phyloP scores from a whole-genome alignment of 805 yeast species.

The Yarrowia bubula region DNA sequence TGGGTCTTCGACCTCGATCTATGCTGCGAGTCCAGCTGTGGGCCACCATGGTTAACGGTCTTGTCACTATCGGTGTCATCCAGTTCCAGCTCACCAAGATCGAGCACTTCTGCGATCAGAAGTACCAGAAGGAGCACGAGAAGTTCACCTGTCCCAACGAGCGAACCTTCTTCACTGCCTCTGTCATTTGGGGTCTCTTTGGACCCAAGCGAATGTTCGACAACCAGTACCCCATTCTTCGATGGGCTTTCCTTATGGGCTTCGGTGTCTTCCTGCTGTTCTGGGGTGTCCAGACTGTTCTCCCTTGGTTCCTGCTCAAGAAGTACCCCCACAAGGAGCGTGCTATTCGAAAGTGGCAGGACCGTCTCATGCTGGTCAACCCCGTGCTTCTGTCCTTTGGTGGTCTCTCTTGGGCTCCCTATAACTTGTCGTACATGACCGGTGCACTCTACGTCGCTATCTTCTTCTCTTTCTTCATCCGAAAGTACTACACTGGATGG shows the following conservation, averaged over 20 bases:
- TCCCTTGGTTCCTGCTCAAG: constrained; percentile 30
- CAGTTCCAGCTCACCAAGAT: constrained; percentile 40
- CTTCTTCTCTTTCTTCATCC: constrained; percentile 47
- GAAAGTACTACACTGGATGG: constrained; percentile 47
- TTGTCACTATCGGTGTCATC: constrained; percentile 38
- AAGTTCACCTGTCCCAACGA: constrained; percentile 45
- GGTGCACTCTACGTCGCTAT: constrained; percentile 46
- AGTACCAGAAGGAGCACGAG: constrained; percentile 40
- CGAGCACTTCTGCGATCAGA: constrained; percentile 34
- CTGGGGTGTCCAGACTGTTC: constrained; percentile 25
- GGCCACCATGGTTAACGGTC: constrained; percentile 43
- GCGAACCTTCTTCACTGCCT: constrained; percentile 48
- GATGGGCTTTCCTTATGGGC: constrained; percentile 66
- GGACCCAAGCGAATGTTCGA: constrained; percentile 55
- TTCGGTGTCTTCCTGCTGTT: constrained; percentile 27
- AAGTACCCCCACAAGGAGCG: constrained; percentile 28
- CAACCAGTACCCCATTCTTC: constrained; percentile 58
- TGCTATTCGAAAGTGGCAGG: constrained; percentile 35
- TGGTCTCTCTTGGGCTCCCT: constrained; percentile 43
- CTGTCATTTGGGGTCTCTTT: constrained; percentile 57
- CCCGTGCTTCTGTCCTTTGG: constrained; percentile 50
- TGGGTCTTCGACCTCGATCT: constrained; percentile 45
- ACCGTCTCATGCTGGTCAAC: constrained; percentile 36
- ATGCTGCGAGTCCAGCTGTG: constrained; percentile 44
- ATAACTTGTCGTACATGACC: constrained; percentile 45